Conservation (phyloP, 148 eudicot genomes). For the Pouteria glomerata region DNA sequence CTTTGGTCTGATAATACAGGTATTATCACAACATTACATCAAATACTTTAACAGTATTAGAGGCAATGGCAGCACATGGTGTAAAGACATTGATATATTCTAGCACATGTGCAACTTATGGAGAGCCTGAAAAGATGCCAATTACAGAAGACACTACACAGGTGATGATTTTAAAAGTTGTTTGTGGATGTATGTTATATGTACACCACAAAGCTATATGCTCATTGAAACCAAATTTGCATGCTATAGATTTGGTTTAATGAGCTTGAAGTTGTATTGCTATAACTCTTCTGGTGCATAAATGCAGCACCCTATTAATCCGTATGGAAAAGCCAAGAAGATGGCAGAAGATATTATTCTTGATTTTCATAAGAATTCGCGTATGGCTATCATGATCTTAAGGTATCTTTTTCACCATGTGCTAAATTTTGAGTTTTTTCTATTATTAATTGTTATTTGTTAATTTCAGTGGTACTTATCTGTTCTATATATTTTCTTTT, state of each 20-base stretch:
- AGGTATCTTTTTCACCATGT: constrained; percentile 37
- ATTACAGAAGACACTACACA: constrained; percentile 92
- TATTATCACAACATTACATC: constrained; percentile 97
- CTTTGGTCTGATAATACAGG: constrained; percentile 26
- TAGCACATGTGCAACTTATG: constrained; percentile 98
- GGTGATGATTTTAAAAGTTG: constrained; percentile 33
- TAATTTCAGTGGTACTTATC: neutral
- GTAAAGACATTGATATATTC: constrained; percentile 87
- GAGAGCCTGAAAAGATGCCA: constrained; percentile 97
- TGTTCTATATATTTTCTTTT: neutral
- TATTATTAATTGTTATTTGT: neutral
- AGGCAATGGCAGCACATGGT: constrained; percentile 80
- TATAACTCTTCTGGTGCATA: constrained; percentile 10
- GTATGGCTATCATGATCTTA: constrained; percentile 89
- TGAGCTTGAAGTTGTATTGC: neutral
- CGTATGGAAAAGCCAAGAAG: constrained; percentile 97
- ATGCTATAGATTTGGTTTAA: constrained; percentile 1
- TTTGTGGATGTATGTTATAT: neutral
- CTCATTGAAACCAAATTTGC: neutral
- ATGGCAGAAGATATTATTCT: constrained; percentile 97
- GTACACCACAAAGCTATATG: neutral
- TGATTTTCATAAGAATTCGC: constrained; percentile 67
- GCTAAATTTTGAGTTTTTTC: neutral
- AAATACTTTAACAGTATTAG: constrained; percentile 72
- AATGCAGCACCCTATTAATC: constrained; percentile 80